A percentile compares a stretch with the other conserved stretches of the same genome.
Evolutionary conservation across 1,139 yeast species (phyloP).

Genomic region (Debaryomycetaceae sp.): DNA sequence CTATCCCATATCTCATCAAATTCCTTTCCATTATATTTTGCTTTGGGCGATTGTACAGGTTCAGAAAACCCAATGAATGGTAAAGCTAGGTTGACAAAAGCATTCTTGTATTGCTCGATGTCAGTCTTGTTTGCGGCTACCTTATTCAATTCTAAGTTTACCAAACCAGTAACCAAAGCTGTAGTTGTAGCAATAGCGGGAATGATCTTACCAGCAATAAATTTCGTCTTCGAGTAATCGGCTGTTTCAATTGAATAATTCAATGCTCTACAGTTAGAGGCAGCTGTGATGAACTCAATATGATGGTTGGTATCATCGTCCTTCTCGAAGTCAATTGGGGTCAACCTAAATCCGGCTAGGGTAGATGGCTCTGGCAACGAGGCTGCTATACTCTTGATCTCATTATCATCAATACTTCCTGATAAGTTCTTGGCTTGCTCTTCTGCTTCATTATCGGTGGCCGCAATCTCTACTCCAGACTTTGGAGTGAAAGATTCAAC

Average conservation of each 20-base stretch:
- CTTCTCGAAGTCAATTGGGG: slow-evolving; percentile 91
- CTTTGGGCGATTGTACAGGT: slow-evolving; percentile 83
- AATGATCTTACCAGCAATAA: slow-evolving; percentile 89
- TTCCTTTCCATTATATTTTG: slow-evolving; percentile 72
- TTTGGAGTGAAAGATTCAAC: slow-evolving; percentile 61
- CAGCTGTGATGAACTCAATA: slow-evolving; percentile 94
- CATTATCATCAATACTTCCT: slow-evolving; percentile 55
- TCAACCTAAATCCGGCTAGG: slow-evolving; percentile 81
- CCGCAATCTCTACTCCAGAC: slow-evolving; percentile 77
- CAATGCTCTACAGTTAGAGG: slow-evolving; percentile 92
- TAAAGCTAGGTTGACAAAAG: slow-evolving; percentile 87
- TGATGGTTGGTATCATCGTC: slow-evolving; percentile 97
- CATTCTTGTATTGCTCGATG: slow-evolving; percentile 89
- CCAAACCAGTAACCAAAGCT: slow-evolving; percentile 92
- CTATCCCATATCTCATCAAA: slow-evolving; percentile 96
- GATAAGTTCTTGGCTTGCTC: slow-evolving; percentile 55
- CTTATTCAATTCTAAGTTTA: slow-evolving; percentile 87
- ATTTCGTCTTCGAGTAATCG: slow-evolving; percentile 72
- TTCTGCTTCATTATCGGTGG: slow-evolving; percentile 84
- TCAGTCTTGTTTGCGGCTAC: slow-evolving; percentile 71
- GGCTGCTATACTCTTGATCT: slow-evolving; percentile 59
- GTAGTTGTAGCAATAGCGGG: slow-evolving; percentile 99
- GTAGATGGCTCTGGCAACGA: slow-evolving; percentile 86
- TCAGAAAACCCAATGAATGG: slow-evolving; percentile 97
- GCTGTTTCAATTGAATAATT: slow-evolving; percentile 84